Percentiles rank a stretch among this genome's conserved stretches.
Conservation (phyloP, 306 rosid species). For the Cicer pinnatifidum region DNA sequence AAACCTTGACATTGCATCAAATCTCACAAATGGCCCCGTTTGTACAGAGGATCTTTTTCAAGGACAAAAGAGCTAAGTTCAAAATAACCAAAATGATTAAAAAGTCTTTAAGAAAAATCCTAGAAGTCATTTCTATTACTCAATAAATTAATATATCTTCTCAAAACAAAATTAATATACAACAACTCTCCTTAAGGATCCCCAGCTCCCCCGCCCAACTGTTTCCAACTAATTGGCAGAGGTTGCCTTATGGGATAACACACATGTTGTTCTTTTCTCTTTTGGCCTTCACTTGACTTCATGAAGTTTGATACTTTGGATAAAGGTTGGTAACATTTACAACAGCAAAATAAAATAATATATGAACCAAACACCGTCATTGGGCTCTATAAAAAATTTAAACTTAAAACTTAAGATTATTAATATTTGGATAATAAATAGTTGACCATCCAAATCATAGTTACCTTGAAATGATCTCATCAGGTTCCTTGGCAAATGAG, state of each 20-base stretch:
- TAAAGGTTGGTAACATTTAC: neutral
- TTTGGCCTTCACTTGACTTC: neutral
- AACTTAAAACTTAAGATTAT: neutral
- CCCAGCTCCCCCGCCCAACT: neutral
- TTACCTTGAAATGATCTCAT: conserved; percentile 90
- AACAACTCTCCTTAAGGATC: no score
- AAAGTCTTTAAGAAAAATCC: neutral
- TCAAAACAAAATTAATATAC: no score
- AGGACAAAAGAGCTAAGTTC: neutral
- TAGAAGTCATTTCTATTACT: neutral
- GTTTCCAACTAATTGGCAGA: neutral
- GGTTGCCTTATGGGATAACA: neutral
- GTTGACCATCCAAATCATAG: conserved; percentile 17
- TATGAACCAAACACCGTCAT: neutral
- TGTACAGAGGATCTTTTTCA: neutral
- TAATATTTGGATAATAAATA: conserved; percentile 10
- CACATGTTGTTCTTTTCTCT: conserved; percentile 8
- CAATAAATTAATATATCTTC: no score
- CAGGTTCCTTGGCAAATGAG: conserved; percentile 90
- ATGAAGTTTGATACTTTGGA: neutral
- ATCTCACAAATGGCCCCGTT: neutral
- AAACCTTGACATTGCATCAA: conserved; percentile 3
- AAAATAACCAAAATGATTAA: neutral
- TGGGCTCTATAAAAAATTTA: neutral
- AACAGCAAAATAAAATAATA: neutral